These are phyloP conservation scores for Macadamia tetraphylla DNA, from an alignment of 164 flowering plant species.

Conservation along the genomic window DNA sequence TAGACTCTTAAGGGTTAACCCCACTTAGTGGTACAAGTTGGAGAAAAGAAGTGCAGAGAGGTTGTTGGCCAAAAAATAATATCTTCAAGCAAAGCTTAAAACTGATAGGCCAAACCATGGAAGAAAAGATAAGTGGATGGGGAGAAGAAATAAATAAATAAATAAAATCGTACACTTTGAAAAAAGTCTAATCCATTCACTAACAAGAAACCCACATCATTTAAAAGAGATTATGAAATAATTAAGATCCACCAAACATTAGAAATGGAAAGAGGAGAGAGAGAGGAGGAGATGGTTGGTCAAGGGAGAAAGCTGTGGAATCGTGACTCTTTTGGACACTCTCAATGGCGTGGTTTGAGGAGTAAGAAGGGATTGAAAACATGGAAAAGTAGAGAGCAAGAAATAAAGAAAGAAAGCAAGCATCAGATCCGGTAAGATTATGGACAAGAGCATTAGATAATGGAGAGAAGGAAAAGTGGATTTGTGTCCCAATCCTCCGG, in stretches of 20 bases:
- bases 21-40: no score
- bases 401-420: not conserved
- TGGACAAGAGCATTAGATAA: slow-evolving; percentile 2
- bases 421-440: slow-evolving; percentile 11
- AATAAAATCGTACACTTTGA: not conserved
- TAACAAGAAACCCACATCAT: slow-evolving; percentile 9
- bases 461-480: slow-evolving; percentile 5
- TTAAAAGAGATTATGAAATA: slow-evolving; percentile 19
- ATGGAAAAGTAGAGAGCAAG: not conserved
- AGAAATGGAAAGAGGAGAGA: not conserved
- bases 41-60: no score
- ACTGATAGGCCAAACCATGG: no score
- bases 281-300: no score
- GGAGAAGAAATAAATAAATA: not conserved
- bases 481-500: slow-evolving; percentile 4
- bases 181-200: not conserved
- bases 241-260: slow-evolving; percentile 13
- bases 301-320: no score
- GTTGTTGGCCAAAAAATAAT: no score
- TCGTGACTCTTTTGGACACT: not conserved
- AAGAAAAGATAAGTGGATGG: not conserved
- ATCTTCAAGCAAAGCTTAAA: no score
- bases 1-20: no score
- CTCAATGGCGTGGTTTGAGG: no score
- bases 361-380: not conserved